Base-by-base conservation (phyloP, 2,329 filamentous ascomycete genomes). In the Harringtonia aguacate region DNA sequence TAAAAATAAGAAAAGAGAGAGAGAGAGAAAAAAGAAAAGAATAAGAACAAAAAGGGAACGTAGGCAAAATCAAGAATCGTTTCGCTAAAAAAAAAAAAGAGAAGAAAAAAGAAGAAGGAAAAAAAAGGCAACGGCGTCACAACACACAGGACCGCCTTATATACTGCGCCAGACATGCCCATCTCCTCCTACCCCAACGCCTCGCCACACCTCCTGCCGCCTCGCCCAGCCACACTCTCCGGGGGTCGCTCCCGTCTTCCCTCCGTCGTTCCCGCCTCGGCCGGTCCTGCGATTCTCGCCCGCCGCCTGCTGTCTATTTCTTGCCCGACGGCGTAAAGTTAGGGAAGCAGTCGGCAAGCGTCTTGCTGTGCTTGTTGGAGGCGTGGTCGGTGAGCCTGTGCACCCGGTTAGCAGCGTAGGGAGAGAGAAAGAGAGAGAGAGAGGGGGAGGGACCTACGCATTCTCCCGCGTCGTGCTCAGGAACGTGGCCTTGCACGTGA, bases 401-500 rank as follows among this genome's bases (percentile, higher is more conserved):
- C 22, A 10, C 10, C 24, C 6, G 18, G 52, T 29, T 31, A 34
- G 39, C 34, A 33, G 21, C 20, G 36, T 8, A 36, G 4, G 8
- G 67, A 22, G 14, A n/a, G 7, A n/a, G n/a, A n/a, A n/a, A n/a
- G n/a, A n/a, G n/a, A n/a, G 10, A 27, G 24, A 27, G 24, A 27
- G 24, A 10, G 24, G 24, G 24, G 24, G 10, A 10, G 24, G 24
- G 17, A 37, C 75, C 53, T 69, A 81, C 77, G 82, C 79, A 56
- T 81, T 81, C 49, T 73, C 77, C 58, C 82, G 81, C 48, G 81
- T 82, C 30, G 84, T 89, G 69, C 82, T 81, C 54, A 88, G 73
- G 68, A 89, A 88, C 27, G 82, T 84, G 54, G 81, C 75, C 65
- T 80, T 84, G 81, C 84, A 89, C 56, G 79, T 70, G 53, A 75